Base-by-base conservation (phyloP, 2,329 filamentous ascomycete species). In the Ophiocordyceps camponoti-saundersi region DNA sequence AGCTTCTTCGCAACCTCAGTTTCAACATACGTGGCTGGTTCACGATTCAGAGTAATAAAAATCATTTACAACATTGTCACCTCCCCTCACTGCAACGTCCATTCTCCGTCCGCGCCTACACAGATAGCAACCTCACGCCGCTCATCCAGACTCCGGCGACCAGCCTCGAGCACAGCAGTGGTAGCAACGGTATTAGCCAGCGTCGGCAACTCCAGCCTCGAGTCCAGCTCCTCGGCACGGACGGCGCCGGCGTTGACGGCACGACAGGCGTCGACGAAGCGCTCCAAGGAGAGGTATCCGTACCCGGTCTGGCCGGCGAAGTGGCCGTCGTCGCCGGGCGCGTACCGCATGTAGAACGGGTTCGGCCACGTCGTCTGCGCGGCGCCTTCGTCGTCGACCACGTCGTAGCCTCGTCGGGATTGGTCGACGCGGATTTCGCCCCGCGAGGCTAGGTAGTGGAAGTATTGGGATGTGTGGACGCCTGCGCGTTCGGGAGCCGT, bases 381-480 rank as follows among this genome's bases (percentile, higher is more conserved):
- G 2, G 69, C 68, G 20, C 66, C 73, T 11, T 18, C 36, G 61
- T 95, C 89, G 53, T 88, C 84, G n/a, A 89, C 87, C 12, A 95
- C 83, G 58, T 95, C 88, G 66, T 95, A 95, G 44, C 89, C 89
- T 47, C 89, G 78, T 72, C 94, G 93, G 42, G 88, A 89, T 67
- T 95, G 90, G 68, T 95, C 86, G 57, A 94, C 77, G 50, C 85
- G 79, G 56, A 95, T 79, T 67, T 95, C 89, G 52, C 89, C 89
- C 48, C 81, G 77, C 50, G 77, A 75, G 3, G 78, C 89, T 68
- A 95, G 82, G 68, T 92, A 95, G 66, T 95, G 89, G 71, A 95
- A 95, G 67, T 95, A 92, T 68, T 95, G 89, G 63, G 94, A 94
- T 2, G 83, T 90, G 67, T 95, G 90, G n/a, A 95, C 88, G 45